Base-by-base conservation (phyloP, 768 basidiomycete genomes). In the Panellus pusillus region DNA sequence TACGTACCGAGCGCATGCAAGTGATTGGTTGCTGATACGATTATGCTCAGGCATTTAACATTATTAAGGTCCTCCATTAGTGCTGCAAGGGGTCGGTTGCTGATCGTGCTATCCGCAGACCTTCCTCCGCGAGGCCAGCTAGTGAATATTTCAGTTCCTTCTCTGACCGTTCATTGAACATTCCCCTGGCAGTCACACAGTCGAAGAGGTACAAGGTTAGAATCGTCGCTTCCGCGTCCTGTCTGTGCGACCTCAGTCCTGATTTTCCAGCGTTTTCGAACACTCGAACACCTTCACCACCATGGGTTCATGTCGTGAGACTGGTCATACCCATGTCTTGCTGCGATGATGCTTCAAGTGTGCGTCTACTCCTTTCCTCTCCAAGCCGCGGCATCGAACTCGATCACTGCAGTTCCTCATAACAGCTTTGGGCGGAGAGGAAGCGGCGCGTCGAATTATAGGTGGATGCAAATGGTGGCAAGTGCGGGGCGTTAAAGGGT, bases 401-500 rank as follows among this genome's bases (percentile, higher is more conserved):
- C 14, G 2, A 35, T 35, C 32, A 35, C 8, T 8, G 3, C 67
- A 69, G 1, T 70, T 83, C 58, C 77, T 98, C 43, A 84, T 94
- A 52, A 74, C 82, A 55, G 91, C 84, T 4, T 75, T 97, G 9
- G 93, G 94, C 2, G 94, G 95, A n/a, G 87, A 89, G 63, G 81
- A 88, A 37, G 76, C 81, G 13, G 82, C 79, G 44, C 80, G 82
- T 58, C 78, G 78, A 37, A 66, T 92, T 28, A 85, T 93, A 4
- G 96, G 96, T 9, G 96, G 96, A 1, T 82, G 84, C 6, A 94
- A 95, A 66, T 98, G 96, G 94, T 98, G 96, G 96, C 95, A 97
- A 70, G 93, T 95, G 29, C 85, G 95, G 39, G 87, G 89, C 18
- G 66, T 93, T 43, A 72, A 81, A 47, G 94, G 93, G 93, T 83